phyloP scores from a whole-genome alignment of 257 asterid species.

The Solanum microdontum region DNA sequence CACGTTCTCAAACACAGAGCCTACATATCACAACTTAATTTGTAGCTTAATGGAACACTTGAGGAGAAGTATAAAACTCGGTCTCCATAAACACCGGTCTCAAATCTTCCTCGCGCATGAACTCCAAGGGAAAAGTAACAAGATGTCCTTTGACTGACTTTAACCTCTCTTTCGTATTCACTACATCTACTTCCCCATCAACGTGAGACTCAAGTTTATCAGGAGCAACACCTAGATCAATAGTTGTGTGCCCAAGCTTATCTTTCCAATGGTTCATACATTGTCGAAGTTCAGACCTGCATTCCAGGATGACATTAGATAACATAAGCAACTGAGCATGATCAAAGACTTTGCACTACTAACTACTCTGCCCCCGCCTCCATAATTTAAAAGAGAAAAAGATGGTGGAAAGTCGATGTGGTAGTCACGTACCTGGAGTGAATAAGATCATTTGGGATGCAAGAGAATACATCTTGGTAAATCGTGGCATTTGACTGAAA shows the following conservation, averaged over 20 bases:
- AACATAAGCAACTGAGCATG: neutral
- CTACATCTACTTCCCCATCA: conserved; percentile 23
- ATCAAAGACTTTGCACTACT: neutral
- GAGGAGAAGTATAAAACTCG: conserved; percentile 83
- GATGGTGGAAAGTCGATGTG: neutral
- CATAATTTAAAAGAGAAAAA: neutral
- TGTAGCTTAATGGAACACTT: conserved; percentile 62
- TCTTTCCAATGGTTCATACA: conserved; percentile 63
- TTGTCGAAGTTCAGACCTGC: conserved; percentile 75
- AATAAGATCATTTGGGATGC: conserved; percentile 78
- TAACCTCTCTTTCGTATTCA: conserved; percentile 36
- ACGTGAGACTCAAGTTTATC: conserved; percentile 31
- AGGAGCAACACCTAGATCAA: conserved; percentile 87
- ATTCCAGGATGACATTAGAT: neutral
- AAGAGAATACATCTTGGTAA: conserved; percentile 74
- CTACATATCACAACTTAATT: neutral
- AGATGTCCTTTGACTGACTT: conserved; percentile 58
- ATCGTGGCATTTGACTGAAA: conserved; percentile 65
- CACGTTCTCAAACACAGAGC: neutral
- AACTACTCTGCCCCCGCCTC: neutral
- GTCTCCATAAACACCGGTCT: conserved; percentile 82
- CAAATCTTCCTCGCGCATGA: conserved; percentile 78
- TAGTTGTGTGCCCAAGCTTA: conserved; percentile 68
- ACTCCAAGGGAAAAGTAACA: conserved; percentile 83
- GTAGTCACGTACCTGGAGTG: conserved; percentile 52